Evolutionary conservation across 495 filamentous ascomycete genomes (phyloP).

Genomic region (Parathielavia appendiculata): DNA sequence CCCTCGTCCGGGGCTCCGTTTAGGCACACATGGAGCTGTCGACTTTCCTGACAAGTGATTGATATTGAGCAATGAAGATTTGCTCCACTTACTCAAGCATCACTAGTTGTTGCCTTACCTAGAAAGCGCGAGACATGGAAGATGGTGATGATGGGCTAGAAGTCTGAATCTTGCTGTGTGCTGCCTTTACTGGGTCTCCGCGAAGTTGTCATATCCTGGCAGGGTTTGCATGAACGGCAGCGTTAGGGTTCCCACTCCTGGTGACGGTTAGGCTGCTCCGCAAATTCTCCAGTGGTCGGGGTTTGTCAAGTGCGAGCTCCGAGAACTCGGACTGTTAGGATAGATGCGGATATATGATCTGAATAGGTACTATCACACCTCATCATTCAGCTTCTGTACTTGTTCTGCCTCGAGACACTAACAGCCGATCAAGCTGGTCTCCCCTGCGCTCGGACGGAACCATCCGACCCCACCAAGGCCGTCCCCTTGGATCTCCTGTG

Average conservation of each 20-base stretch:
- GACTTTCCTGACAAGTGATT: too few relatives aligned
- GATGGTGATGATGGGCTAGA: too few relatives aligned
- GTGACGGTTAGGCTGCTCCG: conserved; percentile 7
- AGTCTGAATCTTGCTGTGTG: too few relatives aligned
- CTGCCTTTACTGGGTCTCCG: too few relatives aligned
- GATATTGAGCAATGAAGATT: too few relatives aligned
- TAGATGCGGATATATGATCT: neutral
- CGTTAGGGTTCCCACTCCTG: neutral
- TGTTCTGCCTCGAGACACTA: neutral
- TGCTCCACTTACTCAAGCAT: too few relatives aligned
- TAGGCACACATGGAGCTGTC: too few relatives aligned
- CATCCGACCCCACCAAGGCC: conserved; percentile 9
- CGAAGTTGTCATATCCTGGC: too few relatives aligned
- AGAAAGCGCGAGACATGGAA: too few relatives aligned
- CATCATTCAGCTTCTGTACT: neutral
- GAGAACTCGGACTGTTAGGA: conserved; percentile 7
- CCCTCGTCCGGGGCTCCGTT: too few relatives aligned
- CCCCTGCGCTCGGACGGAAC: neutral
- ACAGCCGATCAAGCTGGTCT: neutral
- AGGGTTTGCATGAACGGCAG: too few relatives aligned
- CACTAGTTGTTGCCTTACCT: too few relatives aligned
- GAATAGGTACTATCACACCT: neutral
- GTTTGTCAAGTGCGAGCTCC: conserved; percentile 18
- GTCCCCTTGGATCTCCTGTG: conserved; percentile 1
- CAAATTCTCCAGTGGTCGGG: conserved; percentile 7